Base-by-base conservation (phyloP, 768 basidiomycete species). In the Suillus fuscotomentosus region DNA sequence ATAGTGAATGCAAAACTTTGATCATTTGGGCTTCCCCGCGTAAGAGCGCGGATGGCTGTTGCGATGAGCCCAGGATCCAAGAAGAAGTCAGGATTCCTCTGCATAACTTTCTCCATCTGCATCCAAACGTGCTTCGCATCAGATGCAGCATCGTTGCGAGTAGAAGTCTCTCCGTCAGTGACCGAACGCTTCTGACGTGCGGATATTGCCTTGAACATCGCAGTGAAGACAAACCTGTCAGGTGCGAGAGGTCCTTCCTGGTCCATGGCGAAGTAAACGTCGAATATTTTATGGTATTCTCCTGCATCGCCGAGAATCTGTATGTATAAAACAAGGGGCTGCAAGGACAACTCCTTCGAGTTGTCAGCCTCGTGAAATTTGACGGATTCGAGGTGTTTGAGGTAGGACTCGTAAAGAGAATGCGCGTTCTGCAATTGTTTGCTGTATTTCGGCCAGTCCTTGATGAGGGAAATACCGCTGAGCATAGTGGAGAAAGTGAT, bases 41-140 rank as follows among this genome's bases (percentile, higher is more conserved):
- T 75, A 39, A 94, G 77, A 2, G 86, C 84, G 3, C 79, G 77
- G 24, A 93, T 77, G 22, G 85, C 80, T 22, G 84, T 72, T 10
- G 82, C 74, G 42, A 88, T 80, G 55, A 86, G 72, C 63, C 82
- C 78, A 4, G 83, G 78, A 70, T 92, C 90, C 31, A 89, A 73
- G 50, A 73, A 65, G 54, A 90, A 80, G 10, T 79, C 75, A 2
- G 80, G 74, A 38, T 71, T 75, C 65, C 79, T 83, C 63, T 83
- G 80, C 17, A 82, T 73, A 20, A 81, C 77, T 67, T 86, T 88
- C 64, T 83, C 69, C 76, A 89, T 81, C 70, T 88, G 85, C 13
- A 75, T 79, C 92, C 92, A 94, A 15, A 94, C 75, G 17, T 90
- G 79, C 70, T 83, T 88, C 15, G 88, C 90, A 66, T 92, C 88